These are phyloP conservation scores for Peronosclerospora sorghi DNA, from an alignment of 352 stramenopile species.

Conservation along the genomic window DNA sequence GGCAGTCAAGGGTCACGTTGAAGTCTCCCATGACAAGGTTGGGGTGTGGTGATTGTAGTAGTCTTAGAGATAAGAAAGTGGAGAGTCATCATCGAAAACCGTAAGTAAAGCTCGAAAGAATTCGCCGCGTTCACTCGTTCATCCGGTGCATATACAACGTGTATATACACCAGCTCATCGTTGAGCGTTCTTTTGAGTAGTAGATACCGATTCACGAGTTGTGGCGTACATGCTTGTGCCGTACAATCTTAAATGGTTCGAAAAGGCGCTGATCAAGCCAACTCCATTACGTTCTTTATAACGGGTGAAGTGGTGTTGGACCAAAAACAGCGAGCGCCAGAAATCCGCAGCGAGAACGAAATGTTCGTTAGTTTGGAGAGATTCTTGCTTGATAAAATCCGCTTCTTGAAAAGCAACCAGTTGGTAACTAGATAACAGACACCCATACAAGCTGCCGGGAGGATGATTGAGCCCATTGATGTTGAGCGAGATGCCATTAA, in stretches of 20 bases:
- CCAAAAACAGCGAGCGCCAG: neutral
- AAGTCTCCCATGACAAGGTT: neutral
- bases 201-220: constrained; percentile 7
- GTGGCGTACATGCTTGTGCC: neutral
- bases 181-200: constrained; percentile 2
- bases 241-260: constrained; percentile 3
- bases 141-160: constrained; percentile 8
- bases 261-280: constrained; percentile 3
- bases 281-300: constrained; percentile 6
- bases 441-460: neutral
- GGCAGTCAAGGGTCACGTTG: neutral
- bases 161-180: too few species aligned
- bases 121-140: neutral
- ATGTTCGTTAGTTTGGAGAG: neutral
- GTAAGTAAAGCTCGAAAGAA: constrained; percentile 1
- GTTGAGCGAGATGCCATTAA: neutral
- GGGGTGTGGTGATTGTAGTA: neutral
- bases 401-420: neutral
- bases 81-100: neutral
- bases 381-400: neutral
- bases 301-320: constrained; percentile 1
- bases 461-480: neutral
- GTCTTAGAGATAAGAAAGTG: too few species aligned
- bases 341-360: neutral
- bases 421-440: neutral